Base-by-base conservation (phyloP, 2,329 filamentous ascomycete genomes). In the Colletotrichum agaves region DNA sequence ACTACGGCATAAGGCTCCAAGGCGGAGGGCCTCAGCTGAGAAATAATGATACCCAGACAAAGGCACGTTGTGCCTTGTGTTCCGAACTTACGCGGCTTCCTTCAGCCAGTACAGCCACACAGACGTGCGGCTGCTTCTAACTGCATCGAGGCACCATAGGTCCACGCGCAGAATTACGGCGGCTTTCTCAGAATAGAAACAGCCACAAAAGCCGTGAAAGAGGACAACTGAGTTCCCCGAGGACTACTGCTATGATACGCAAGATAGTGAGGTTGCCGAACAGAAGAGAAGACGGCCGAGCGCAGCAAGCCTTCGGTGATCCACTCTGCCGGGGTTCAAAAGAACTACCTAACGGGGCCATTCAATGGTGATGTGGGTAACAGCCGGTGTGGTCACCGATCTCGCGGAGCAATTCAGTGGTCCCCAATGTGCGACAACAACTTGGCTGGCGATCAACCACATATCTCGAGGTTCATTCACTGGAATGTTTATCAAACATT, bases 1-100 rank as follows among this genome's bases (percentile, higher is more conserved):
- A 56, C 49, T 17, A n/a, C 44, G 27, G 49, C 19, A 63, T 27
- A 4, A 21, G 12, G 44, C 19, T 21, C 46, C 52, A 44, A 39
- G 44, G 60, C 46, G 60, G 44, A 67, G 64, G 35, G 31, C 43
- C 21, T n/a, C 41, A 37, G 27, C 15, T 27, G 50, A 15, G 21
- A 13, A 50, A 53, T 41, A 41, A 63, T 53, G 64, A 67, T 67
- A 67, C 64, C 64, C 64, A 37, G 50, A 61, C 46, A 31, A 67
- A 63, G 60, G 44, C 39, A 52, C 63, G 35, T 37, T 33, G 37
- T 58, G 60, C 43, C 52, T 67, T 33, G 15, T 33, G 23, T 61
- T 21, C n/a, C 58, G 55, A 27, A 52, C n/a, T 13, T 17, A 11
- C 23, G 27, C 41, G 41, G 21, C 3, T 8, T 17, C 23, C n/a